Evolutionary conservation across 495 filamentous ascomycete genomes (phyloP), one percentile per base, ranked within the genome.

Genomic region (Penicillium lagena): DNA sequence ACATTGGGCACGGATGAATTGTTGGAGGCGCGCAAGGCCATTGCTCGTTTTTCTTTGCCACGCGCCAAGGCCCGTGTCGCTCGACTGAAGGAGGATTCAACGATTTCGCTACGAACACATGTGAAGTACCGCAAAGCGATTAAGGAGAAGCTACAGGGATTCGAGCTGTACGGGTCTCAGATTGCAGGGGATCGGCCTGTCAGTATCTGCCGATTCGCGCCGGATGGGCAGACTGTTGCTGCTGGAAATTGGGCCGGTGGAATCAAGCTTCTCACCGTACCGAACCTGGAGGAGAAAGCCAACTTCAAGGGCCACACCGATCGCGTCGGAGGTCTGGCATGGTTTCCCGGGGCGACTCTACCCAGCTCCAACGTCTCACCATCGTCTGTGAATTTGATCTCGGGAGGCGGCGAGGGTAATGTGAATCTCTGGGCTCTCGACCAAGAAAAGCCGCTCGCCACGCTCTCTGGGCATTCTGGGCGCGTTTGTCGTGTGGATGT

Each of bases 401-500:
- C 91, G 0, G 87, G 89, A 34, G 93, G 89, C 15, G 93, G 88
- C 1, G 94, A 96, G 64, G 90, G 90, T 7, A 80, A 86, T 42
- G 73, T 99, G 31, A 81, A 94, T 55, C 77, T 99, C 12, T 99
- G 93, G 93, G 87, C 90, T 17, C 72, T 96, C 29, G 80, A 78
- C 11, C 77, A 87, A 58, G 85, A 94, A 37, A 86, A 86, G 7
- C 93, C 93, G 0, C 56, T 97, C 12, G 74, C 85, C 2, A 96
- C 89, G 0, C 75, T 99, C 2, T 77, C 82, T 0, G 93, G 93
- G 1, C 93, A 97, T 59, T 83, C 79, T 9, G 87, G 82, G 11
- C 83, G 93, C 40, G 91, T 97, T 29, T 90, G 87, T 47, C 79
- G 94, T 43, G 82, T 94, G 34, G 94, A 96, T 50, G 94, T 97